phyloP scores from a whole-genome alignment of 2,329 filamentous ascomycete genomes.

The Phyllachora maydis region DNA sequence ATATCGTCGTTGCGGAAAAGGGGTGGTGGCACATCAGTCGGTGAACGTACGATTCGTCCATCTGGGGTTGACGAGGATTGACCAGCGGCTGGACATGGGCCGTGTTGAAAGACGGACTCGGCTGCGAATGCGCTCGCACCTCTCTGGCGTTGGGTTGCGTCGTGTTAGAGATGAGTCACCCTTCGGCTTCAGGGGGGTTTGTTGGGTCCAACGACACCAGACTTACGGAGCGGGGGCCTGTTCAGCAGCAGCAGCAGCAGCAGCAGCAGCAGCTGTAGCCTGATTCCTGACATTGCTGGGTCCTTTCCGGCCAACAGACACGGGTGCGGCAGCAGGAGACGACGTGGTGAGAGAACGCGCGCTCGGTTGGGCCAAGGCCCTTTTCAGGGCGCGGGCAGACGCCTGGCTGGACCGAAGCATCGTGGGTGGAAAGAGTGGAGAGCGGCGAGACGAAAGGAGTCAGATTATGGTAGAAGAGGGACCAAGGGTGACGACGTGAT shows the following conservation, averaged over 20 bases:
- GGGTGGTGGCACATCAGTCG: too few relatives aligned
- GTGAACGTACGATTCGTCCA: slow-evolving; percentile 59
- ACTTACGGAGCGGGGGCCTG: slow-evolving; percentile 32
- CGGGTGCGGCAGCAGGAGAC: slow-evolving; percentile 13
- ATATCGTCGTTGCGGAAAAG: too few relatives aligned
- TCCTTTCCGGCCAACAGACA: slow-evolving; percentile 17
- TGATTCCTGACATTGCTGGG: slow-evolving; percentile 22
- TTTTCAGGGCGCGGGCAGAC: slow-evolving; percentile 23
- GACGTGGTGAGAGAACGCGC: slow-evolving; percentile 19
- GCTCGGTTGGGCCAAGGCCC: slow-evolving; percentile 15
- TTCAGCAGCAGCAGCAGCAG: too few relatives aligned
- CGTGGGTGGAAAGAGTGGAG: slow-evolving; percentile 6
- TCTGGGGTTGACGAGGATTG: slow-evolving; percentile 35
- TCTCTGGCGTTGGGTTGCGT: slow-evolving; percentile 17
- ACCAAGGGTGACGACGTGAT: too few relatives aligned
- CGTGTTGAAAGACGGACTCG: slow-evolving; percentile 40
- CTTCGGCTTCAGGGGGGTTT: slow-evolving; percentile 6
- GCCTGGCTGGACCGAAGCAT: slow-evolving; percentile 28
- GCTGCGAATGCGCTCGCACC: slow-evolving; percentile 33
- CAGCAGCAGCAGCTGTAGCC: slow-evolving; percentile 25
- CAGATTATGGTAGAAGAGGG: too few relatives aligned
- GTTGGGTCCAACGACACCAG: slow-evolving; percentile 4
- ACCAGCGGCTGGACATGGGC: slow-evolving; percentile 48
- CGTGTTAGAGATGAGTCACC: slow-evolving; percentile 7
- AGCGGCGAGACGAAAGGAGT: too few relatives aligned